Evolutionary conservation across 495 filamentous ascomycete species (phyloP), one percentile per base, ranked within the genome.

Genomic region (Pseudevernia furfuracea): DNA sequence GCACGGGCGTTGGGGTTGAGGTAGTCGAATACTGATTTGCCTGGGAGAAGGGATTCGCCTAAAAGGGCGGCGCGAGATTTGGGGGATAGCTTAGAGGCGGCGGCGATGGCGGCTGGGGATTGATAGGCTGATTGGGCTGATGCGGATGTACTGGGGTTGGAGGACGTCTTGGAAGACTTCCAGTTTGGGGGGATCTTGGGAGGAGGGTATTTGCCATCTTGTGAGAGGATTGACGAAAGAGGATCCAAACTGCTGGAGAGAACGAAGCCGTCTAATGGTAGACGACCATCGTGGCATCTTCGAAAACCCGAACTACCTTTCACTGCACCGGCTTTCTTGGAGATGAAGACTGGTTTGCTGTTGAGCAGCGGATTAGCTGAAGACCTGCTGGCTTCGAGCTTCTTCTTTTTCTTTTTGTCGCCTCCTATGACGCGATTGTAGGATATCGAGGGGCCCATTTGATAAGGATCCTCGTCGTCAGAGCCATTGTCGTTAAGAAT

Each of bases 381-480:
- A 17, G 77, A 71, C 56, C 73, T 78, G 11, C 58, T 65, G 34
- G 72, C 73, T n/a, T 74, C 76, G 7, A 73, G 72, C 15, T 79
- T 56, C 65, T 85, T 89, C 69, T 88, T 90, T 69, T 90, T 89
- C 78, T 91, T 93, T 72, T 91, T 95, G 59, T 92, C 89, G 5
- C 88, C 88, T 36, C 90, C 92, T 71, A 97, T 87, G 6, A 85
- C 81, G 57, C 85, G 81, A 69, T 90, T 96, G 73, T 96, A 96
- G n/a, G 88, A 90, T 71, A 96, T 92, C 70, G 85, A 85, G 11
- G 94, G 94, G 0, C 94, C 92, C 28, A 97, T 83, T 55, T 90
- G 89, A 75, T 97, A 97, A 0, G 90, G 89, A 70, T 97, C 95
- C 71, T 97, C 94, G 62, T 97, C 92, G 69, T 97, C 94, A n/a